phyloP scores from a whole-genome alignment of 768 basidiomycete species.

The Podaxis pistillaris region DNA sequence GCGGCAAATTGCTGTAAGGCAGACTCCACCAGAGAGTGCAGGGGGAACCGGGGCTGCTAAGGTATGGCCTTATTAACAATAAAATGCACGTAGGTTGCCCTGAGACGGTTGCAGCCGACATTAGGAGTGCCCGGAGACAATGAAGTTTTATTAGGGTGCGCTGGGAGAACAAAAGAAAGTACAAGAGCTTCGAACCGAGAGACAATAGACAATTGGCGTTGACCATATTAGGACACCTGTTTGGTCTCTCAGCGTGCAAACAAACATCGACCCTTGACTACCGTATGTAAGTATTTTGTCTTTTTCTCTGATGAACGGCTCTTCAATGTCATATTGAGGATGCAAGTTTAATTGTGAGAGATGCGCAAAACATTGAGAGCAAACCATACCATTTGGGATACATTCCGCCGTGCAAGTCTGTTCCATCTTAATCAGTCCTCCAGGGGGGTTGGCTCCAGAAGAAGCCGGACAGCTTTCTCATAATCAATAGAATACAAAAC shows the following conservation, averaged over 20 bases:
- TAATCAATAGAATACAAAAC: background rate
- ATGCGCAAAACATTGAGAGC: no score
- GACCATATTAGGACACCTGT: background rate
- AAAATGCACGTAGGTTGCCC: background rate
- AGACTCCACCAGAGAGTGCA: slow-evolving; percentile 29
- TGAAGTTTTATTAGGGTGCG: background rate
- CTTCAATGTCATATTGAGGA: no score
- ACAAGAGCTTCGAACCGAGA: slow-evolving; percentile 1
- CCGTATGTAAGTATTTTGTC: background rate
- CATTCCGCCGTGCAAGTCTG: no score
- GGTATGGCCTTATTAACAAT: slow-evolving; percentile 4
- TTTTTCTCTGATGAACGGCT: background rate
- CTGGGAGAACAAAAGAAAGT: slow-evolving; percentile 10
- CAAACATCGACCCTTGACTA: background rate
- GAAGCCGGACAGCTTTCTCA: background rate
- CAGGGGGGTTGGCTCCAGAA: background rate
- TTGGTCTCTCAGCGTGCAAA: background rate
- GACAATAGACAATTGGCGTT: background rate
- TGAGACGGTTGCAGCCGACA: background rate
- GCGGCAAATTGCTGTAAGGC: slow-evolving; percentile 1
- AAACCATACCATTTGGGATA: no score
- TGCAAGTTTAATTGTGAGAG: no score
- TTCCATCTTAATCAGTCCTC: background rate
- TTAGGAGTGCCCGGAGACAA: background rate
- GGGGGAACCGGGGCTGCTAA: background rate